Evolutionary conservation across 2,329 filamentous ascomycete genomes (phyloP).

Genomic region (Knoxdaviesia proteae): DNA sequence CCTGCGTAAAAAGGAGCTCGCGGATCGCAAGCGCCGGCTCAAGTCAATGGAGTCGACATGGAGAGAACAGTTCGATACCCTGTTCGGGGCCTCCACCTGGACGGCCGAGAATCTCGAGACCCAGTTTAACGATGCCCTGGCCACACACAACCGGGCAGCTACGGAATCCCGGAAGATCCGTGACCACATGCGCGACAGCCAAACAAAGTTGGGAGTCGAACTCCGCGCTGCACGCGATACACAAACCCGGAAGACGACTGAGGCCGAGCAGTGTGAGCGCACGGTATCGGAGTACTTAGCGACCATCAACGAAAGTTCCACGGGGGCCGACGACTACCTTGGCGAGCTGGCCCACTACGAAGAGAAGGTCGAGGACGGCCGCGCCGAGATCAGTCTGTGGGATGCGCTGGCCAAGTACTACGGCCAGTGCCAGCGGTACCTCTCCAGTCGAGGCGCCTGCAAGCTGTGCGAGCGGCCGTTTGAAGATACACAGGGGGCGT

Average conservation of each 20-base stretch:
- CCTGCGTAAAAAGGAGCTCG: conserved; percentile 59
- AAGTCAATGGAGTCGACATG: conserved; percentile 61
- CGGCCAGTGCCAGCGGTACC: conserved; percentile 40
- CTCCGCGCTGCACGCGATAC: conserved; percentile 45
- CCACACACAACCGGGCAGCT: conserved; percentile 34
- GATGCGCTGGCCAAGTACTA: conserved; percentile 54
- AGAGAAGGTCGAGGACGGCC: conserved; percentile 36
- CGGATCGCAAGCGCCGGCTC: conserved; percentile 51
- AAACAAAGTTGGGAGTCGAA: conserved; percentile 57
- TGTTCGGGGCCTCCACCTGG: conserved; percentile 45
- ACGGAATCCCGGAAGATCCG: conserved; percentile 47
- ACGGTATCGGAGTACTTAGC: conserved; percentile 29
- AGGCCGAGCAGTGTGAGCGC: conserved; percentile 39
- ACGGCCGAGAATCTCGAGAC: conserved; percentile 45
- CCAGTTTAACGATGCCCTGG: conserved; percentile 43
- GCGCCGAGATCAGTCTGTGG: conserved; percentile 48
- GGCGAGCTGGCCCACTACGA: conserved; percentile 28
- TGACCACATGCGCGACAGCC: conserved; percentile 48
- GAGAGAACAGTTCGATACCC: conserved; percentile 42
- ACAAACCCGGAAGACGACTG: conserved; percentile 39
- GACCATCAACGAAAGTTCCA: conserved; percentile 19
- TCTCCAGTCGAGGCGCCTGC: conserved; percentile 52
- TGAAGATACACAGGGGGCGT: conserved; percentile 33
- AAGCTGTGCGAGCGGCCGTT: conserved; percentile 57
- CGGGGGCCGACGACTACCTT: conserved; percentile 29